phyloP scores from a whole-genome alignment of 2,329 filamentous ascomycete genomes.

The Knufia fluminis region DNA sequence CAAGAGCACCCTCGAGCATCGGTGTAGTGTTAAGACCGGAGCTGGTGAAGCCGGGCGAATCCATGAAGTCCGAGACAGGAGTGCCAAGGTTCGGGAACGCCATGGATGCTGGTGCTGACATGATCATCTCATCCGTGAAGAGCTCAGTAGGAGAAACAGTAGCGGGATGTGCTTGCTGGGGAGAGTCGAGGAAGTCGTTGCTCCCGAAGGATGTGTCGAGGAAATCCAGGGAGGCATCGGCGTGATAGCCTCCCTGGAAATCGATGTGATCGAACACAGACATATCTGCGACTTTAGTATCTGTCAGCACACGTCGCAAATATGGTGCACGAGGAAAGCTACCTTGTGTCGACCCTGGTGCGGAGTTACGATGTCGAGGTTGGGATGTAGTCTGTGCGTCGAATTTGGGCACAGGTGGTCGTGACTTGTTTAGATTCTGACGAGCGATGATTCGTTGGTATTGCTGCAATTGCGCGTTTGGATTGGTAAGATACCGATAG shows the following conservation, averaged over 20 bases:
- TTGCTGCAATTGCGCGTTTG: constrained; percentile 20
- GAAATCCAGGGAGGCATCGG: constrained; percentile 18
- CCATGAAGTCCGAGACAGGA: constrained; percentile 50
- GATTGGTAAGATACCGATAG: constrained; percentile 20
- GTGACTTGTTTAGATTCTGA: constrained; percentile 14
- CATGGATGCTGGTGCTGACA: constrained; percentile 65
- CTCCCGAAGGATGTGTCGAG: constrained; percentile 15
- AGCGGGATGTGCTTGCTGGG: constrained; percentile 26
- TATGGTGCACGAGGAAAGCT: constrained; percentile 34
- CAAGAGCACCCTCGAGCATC: constrained; percentile 21
- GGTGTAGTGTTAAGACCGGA: constrained; percentile 23
- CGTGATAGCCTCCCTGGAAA: constrained; percentile 16
- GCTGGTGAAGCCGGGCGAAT: constrained; percentile 41
- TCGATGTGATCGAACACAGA: constrained; percentile 20
- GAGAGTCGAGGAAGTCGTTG: constrained; percentile 10
- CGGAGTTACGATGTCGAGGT: constrained; percentile 19
- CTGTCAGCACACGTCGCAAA: constrained; percentile 23
- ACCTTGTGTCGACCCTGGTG: constrained; percentile 21
- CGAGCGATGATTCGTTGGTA: constrained; percentile 18
- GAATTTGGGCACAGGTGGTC: constrained; percentile 28
- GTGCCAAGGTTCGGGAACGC: constrained; percentile 72
- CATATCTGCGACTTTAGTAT: constrained; percentile 15
- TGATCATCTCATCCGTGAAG: constrained; percentile 46
- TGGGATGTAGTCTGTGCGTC: constrained; percentile 18
- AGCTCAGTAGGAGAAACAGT: constrained; percentile 76